These are phyloP conservation scores for Tarenaya hassleriana DNA, from an alignment of 345 rosid species.

Conservation along the genomic window DNA sequence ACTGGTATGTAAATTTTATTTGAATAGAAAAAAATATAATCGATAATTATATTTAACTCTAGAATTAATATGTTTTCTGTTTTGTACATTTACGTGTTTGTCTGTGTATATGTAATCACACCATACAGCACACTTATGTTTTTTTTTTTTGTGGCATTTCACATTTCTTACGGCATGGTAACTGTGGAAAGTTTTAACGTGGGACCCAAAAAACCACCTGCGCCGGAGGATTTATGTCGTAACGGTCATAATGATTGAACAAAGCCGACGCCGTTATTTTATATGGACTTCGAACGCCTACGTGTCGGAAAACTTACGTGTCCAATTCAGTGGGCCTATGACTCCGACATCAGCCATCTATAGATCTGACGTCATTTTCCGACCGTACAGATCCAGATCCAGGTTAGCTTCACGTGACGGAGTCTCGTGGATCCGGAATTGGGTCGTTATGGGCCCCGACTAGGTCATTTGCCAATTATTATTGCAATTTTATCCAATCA, in stretches of 20 bases:
- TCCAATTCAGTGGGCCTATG: not conserved
- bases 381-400: slow-evolving; percentile 20
- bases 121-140: too few species aligned
- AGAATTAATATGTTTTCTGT: too few species aligned
- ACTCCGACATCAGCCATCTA: not conserved
- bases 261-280: not conserved
- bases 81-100: too few species aligned
- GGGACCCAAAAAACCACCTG: slow-evolving; percentile 7
- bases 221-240: slow-evolving; percentile 16
- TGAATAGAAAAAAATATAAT: too few species aligned
- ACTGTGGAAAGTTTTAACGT: not conserved
- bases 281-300: not conserved
- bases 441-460: slow-evolving; percentile 10
- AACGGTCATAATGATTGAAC: slow-evolving; percentile 15
- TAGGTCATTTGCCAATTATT: not conserved
- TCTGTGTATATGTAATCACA: too few species aligned
- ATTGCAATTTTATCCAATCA: not conserved
- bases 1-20: too few species aligned
- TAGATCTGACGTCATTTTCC: slow-evolving; percentile 19
- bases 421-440: slow-evolving; percentile 8
- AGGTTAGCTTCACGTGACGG: slow-evolving; percentile 17
- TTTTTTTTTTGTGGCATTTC: too few species aligned
- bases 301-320: not conserved
- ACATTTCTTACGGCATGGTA: too few species aligned
- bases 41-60: too few species aligned